Base-by-base conservation (phyloP, 2,329 filamentous ascomycete species). In the Neofusicoccum parvum region DNA sequence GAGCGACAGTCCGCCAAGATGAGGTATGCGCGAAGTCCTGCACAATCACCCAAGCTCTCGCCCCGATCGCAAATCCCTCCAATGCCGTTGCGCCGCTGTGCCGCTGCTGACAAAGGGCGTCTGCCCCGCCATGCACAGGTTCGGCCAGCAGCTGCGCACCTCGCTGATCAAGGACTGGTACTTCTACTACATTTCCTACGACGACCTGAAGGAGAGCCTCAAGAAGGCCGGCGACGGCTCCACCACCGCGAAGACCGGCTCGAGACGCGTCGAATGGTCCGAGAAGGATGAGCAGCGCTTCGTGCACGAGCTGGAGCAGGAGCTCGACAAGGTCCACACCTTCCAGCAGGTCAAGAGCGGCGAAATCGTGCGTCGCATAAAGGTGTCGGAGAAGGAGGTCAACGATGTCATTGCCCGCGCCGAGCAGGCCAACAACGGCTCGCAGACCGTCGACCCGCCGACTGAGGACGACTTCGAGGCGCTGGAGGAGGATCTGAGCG, bases 171-270 rank as follows among this genome's bases (percentile, higher is more conserved):
- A 92, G 83, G 94, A 98, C 81, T 99, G 96, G 82, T 90, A 94
- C 79, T 97, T 94, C 89, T 92, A 97, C 83, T 99, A 99, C 82
- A 97, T 99, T 80, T 91, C 92, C 81, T 99, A 99, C 82, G 94
- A 97, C 78, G 92, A 90, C 70, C 87, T 99, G 58, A 99, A 99
- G 82, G 85, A 86, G 70, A 89, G 92, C 70, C 88, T 99, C 68
- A 95, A 94, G 80, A 88, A 86, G 67, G 86, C 89, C 67, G 70
- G 87, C 88, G 67, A 80, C 77, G 50, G 46, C 48, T 49, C 65
- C 27, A 62, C 54, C 65, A 48, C 39, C 48, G 65, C 45, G n/a
- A 49, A 64, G 34, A 56, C 48, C 27, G 65, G 48, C 59, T 46
- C 36, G 17, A 36, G 62, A 20, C 46, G 45, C 66, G 86, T 85